These are phyloP conservation scores for Metschnikowia continentalis DNA, from an alignment of 805 yeast genomes.

Conservation along the genomic window DNA sequence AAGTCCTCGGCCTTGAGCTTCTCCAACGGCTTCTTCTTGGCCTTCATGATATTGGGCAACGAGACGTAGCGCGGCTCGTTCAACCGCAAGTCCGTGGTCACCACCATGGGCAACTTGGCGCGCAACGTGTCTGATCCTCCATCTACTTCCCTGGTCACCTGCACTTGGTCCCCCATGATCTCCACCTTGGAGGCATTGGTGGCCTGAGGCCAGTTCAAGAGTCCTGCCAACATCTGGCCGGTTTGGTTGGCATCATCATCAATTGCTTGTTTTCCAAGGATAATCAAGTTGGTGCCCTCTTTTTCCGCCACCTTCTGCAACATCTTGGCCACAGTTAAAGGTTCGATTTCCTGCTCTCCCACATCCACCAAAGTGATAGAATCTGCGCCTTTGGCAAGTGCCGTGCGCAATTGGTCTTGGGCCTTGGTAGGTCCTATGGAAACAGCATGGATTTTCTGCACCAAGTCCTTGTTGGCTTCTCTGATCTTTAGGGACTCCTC, in stretches of 20 bases:
- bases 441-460: constrained; percentile 84
- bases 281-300: constrained; percentile 69
- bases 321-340: constrained; percentile 84
- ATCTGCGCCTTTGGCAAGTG: constrained; percentile 94
- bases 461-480: constrained; percentile 59
- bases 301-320: constrained; percentile 68
- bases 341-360: constrained; percentile 73
- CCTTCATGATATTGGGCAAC: constrained; percentile 95
- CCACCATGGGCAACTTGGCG: constrained; percentile 75
- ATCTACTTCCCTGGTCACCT: constrained; percentile 88
- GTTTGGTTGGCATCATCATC: constrained; percentile 95
- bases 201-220: constrained; percentile 94
- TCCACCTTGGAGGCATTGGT: constrained; percentile 88
- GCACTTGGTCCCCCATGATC: constrained; percentile 51
- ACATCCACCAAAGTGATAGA: constrained; percentile 76
- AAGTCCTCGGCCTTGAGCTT: constrained; percentile 59
- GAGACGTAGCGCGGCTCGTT: constrained; percentile 96
- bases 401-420: constrained; percentile 82
- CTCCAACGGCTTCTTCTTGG: constrained; percentile 91
- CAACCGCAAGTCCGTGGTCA: constrained; percentile 90
- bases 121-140: constrained; percentile 86
- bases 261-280: constrained; percentile 94
- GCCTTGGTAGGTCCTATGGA: constrained; percentile 85
- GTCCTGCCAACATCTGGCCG: constrained; percentile 94
- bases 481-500: constrained; percentile 87